Base-by-base conservation (phyloP, 2,329 filamentous ascomycete genomes). In the Aspergillus fumigatiaffinis region DNA sequence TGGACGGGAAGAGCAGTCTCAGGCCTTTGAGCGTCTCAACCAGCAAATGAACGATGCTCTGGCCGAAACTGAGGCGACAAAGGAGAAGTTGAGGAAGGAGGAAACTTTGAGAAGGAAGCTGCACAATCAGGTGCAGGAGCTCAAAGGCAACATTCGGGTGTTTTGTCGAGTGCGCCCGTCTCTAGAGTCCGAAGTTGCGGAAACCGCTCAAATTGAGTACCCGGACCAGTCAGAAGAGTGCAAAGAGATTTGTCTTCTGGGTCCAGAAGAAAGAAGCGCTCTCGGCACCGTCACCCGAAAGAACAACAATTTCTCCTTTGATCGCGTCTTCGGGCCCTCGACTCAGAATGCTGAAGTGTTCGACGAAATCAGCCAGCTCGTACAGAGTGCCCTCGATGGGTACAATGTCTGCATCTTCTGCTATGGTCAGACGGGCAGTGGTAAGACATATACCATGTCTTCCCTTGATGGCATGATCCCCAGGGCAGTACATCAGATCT, bases 321-420 rank as follows among this genome's bases (percentile, higher is more conserved):
- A 99, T 69, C 88, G 92, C 7, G 92, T 97, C 0, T 99, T 99
- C 69, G 83, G 87, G 0, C 92, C 92, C 0, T 76, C 79, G 0
- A 86, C 88, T 1, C 84, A 88, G 64, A 99, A 99, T 70, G 81
- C 85, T 20, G 89, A 96, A 63, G 87, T 99, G 1, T 99, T 99
- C 71, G 91, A 90, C 55, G 94, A 99, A 71, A 97, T 97, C 70
- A 95, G 91, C 56, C 94, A 99, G 71, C 84, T 99, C 35, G 92
- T 99, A 1, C 94, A 99, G 75, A 96, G 91, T 65, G 94, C 95
- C 0, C 82, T 99, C 42, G 94, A 99, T 69, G 94, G 94, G 1
- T 99, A 96, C 79, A 99, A 97, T 66, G 94, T 99, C 52, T 97
- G 93, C 75, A 97, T 99, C 61, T 96, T 99, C 77, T 97, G 92